Evolutionary conservation across 805 yeast genomes (phyloP).

Genomic region (Cyberlindnera veronae): DNA sequence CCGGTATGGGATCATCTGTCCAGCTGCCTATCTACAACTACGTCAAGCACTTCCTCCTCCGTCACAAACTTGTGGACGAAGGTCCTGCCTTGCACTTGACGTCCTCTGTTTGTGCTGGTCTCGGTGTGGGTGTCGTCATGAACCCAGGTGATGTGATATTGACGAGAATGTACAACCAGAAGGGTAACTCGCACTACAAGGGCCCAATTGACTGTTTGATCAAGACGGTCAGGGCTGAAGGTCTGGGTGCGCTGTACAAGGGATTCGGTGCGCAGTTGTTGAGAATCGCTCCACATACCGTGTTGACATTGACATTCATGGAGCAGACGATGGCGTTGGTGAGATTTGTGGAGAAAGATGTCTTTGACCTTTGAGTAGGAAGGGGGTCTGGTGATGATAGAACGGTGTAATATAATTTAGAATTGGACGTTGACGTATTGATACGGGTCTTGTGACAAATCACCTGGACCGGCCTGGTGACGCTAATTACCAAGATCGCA

Average conservation of each 20-base stretch:
- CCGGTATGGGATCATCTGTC: conserved; percentile 94
- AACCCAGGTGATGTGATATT: conserved; percentile 96
- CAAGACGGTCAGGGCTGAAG: conserved; percentile 81
- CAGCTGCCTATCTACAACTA: conserved; percentile 89
- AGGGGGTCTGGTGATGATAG: too few relatives aligned
- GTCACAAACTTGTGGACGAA: conserved; percentile 49
- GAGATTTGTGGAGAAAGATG: conserved; percentile 31
- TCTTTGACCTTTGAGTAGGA: background rate
- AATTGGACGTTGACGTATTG: too few relatives aligned
- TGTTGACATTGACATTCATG: conserved; percentile 87
- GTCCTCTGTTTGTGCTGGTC: conserved; percentile 76
- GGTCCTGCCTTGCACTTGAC: conserved; percentile 69
- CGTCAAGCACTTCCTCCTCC: conserved; percentile 60
- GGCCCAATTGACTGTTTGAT: conserved; percentile 88
- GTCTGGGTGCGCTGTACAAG: conserved; percentile 83
- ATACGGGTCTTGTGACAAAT: too few relatives aligned
- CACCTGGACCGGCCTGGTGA: too few relatives aligned
- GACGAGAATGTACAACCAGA: conserved; percentile 94
- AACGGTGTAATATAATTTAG: too few relatives aligned
- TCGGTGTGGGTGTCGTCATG: conserved; percentile 94
- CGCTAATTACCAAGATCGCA: too few relatives aligned
- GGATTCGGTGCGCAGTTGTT: conserved; percentile 92
- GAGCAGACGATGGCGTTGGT: conserved; percentile 82
- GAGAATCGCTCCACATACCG: conserved; percentile 94
- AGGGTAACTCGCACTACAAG: conserved; percentile 68